These are phyloP conservation scores for Fragilaria crotonensis DNA, from an alignment of 108 stramenopile species.

Conservation along the genomic window DNA sequence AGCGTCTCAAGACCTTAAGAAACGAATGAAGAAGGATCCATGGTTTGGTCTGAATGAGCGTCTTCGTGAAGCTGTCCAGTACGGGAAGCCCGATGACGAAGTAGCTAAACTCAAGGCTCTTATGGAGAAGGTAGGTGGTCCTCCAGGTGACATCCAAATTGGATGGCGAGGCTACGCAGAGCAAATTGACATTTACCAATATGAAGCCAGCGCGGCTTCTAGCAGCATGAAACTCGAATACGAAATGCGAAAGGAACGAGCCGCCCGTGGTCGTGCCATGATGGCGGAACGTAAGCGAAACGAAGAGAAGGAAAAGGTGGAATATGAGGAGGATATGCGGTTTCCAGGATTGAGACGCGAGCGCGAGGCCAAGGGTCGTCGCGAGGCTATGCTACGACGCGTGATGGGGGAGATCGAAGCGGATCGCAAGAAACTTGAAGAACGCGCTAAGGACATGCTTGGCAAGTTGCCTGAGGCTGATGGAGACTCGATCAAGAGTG, in stretches of 20 bases:
- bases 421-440: slow-evolving; percentile 37
- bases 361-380: slow-evolving; percentile 47
- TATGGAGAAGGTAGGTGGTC: slow-evolving; percentile 59
- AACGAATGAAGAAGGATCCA: slow-evolving; percentile 46
- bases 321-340: slow-evolving; percentile 53
- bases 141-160: slow-evolving; percentile 51
- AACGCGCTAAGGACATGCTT: slow-evolving; percentile 47
- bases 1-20: slow-evolving; percentile 55
- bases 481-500: slow-evolving; percentile 50
- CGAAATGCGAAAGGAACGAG: slow-evolving; percentile 38
- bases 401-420: slow-evolving; percentile 54
- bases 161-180: slow-evolving; percentile 50
- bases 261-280: slow-evolving; percentile 44
- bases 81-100: slow-evolving; percentile 45
- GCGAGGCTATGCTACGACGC: slow-evolving; percentile 45
- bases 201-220: slow-evolving; percentile 36
- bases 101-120: slow-evolving; percentile 38
- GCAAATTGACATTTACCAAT: slow-evolving; percentile 63
- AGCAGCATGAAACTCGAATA: slow-evolving; percentile 33
- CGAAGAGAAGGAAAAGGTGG: slow-evolving; percentile 32
- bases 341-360: slow-evolving; percentile 42
- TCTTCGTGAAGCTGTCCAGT: slow-evolving; percentile 63
- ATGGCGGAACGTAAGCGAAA: slow-evolving; percentile 46
- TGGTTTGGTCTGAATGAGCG: slow-evolving; percentile 83
- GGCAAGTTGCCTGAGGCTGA: slow-evolving; percentile 56